Evolutionary conservation across 106 monocot genomes (phyloP).

Genomic region (Gastrodia elata): DNA sequence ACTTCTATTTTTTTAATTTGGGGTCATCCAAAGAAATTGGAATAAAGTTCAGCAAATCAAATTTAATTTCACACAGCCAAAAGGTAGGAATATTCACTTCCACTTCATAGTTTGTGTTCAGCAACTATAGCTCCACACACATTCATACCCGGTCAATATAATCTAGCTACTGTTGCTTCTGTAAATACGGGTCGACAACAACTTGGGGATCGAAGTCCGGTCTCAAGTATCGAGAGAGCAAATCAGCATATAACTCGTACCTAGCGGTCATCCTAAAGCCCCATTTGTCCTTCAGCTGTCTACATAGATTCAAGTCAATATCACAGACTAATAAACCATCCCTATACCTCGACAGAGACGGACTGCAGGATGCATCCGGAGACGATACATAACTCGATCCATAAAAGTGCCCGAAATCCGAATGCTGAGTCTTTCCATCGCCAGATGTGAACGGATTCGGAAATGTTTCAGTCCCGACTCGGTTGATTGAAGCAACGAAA

Average conservation of each 20-base stretch:
- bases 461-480: constrained; percentile 85
- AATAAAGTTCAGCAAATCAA: no score
- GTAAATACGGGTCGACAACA: constrained; percentile 56
- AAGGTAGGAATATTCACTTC: no score
- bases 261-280: constrained; percentile 92
- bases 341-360: constrained; percentile 61
- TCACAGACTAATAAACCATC: constrained; percentile 76
- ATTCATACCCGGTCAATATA: neutral
- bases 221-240: constrained; percentile 47
- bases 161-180: constrained; percentile 8
- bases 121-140: no score
- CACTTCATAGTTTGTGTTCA: no score
- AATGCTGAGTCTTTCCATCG: constrained; percentile 80
- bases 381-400: constrained; percentile 82
- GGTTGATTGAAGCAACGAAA: constrained; percentile 86
- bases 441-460: constrained; percentile 94
- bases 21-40: no score
- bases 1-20: no score
- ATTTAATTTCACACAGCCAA: no score
- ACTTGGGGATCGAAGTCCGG: constrained; percentile 69
- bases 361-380: constrained; percentile 82
- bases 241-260: constrained; percentile 57
- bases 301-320: constrained; percentile 88
- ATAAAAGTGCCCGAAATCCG: constrained; percentile 88
- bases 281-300: constrained; percentile 95